phyloP scores from a whole-genome alignment of 2,329 filamentous ascomycete species.

The Colletotrichum somersetense region DNA sequence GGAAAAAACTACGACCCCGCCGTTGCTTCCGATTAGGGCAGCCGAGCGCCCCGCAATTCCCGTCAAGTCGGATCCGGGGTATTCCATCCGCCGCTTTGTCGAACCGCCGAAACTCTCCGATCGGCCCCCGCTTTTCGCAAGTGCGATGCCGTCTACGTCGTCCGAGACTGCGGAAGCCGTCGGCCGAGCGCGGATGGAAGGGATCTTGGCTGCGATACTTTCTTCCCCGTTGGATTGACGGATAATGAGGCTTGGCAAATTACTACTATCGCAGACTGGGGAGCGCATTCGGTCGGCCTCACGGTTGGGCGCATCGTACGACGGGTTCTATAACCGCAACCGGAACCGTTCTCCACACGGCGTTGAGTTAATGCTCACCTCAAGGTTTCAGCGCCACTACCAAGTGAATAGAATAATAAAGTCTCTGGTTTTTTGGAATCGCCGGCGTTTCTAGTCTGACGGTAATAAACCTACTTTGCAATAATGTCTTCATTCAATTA shows the following conservation, averaged over 20 bases:
- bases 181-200: constrained; percentile 14
- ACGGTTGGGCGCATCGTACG: not conserved
- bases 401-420: not conserved
- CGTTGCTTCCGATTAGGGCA: not conserved
- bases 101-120: constrained; percentile 10
- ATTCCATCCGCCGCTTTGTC: constrained; percentile 25
- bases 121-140: constrained; percentile 3
- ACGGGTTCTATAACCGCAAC: not conserved
- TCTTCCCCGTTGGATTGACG: constrained; percentile 15
- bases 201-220: constrained; percentile 14
- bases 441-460: not conserved
- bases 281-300: not conserved
- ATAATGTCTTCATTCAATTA: not conserved
- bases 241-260: constrained; percentile 1
- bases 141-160: not conserved
- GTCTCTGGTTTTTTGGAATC: not conserved
- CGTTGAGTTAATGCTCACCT: not conserved
- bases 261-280: not conserved
- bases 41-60: constrained; percentile 31
- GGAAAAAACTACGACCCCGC: constrained; percentile 9
- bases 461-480: too few relatives aligned
- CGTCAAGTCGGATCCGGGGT: constrained; percentile 15
- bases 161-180: not conserved
- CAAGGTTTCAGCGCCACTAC: not conserved
- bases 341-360: not conserved